These are phyloP conservation scores for Calonectria fujianensis DNA, from an alignment of 2,329 filamentous ascomycete species.

Conservation along the genomic window DNA sequence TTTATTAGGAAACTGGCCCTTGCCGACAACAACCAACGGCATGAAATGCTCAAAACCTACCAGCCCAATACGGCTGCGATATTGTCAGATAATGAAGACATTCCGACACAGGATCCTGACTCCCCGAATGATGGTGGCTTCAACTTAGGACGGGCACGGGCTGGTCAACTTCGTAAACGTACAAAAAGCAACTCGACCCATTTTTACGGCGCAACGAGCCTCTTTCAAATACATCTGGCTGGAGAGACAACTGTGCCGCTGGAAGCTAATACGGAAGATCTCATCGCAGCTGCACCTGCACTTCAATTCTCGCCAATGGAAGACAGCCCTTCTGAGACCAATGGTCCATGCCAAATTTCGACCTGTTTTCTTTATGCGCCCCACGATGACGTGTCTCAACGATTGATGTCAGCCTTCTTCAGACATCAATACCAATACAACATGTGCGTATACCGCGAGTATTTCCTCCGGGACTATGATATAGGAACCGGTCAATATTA, in stretches of 20 bases:
- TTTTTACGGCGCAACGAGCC: constrained; percentile 69
- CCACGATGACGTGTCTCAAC: constrained; percentile 65
- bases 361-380: constrained; percentile 61
- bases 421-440: constrained; percentile 68
- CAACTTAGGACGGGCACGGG: constrained; percentile 56
- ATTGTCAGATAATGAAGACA: constrained; percentile 41
- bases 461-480: constrained; percentile 70
- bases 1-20: constrained; percentile 66
- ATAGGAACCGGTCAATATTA: constrained; percentile 67
- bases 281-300: neutral
- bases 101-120: constrained; percentile 42
- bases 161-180: constrained; percentile 57
- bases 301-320: neutral
- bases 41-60: constrained; percentile 63
- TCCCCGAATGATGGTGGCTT: constrained; percentile 51
- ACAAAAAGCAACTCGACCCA: constrained; percentile 63
- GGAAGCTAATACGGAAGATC: constrained; percentile 1
- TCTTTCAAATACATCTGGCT: constrained; percentile 63
- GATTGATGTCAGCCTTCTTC: constrained; percentile 69
- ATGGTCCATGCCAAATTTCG: constrained; percentile 41
- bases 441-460: constrained; percentile 71
- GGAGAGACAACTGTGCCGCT: constrained; percentile 39
- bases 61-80: constrained; percentile 53
- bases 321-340: constrained; percentile 24
- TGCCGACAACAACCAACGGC: constrained; percentile 62